Conservation (phyloP, 345 rosid species). For the Salix suchowensis region DNA sequence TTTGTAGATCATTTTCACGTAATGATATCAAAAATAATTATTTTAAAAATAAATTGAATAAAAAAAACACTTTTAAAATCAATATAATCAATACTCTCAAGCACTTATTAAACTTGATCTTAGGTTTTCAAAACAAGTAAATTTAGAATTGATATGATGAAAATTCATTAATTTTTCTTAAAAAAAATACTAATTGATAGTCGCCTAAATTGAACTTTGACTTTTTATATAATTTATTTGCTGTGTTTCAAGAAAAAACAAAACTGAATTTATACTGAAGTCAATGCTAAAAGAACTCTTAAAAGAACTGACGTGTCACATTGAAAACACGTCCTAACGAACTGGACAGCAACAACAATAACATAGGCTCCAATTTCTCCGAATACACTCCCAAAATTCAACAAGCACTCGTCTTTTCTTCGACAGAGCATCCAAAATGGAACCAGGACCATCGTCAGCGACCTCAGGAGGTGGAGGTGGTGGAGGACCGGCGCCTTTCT, state of each 20-base stretch:
- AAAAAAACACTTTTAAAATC: too few relatives aligned
- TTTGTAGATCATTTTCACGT: too few relatives aligned
- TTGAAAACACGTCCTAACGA: not conserved
- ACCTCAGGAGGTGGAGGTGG: not conserved
- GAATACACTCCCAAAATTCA: not conserved
- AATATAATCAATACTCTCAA: too few relatives aligned
- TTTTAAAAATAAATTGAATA: too few relatives aligned
- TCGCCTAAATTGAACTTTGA: too few relatives aligned
- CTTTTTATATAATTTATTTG: too few relatives aligned
- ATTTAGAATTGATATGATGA: too few relatives aligned
- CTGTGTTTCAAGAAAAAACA: not conserved
- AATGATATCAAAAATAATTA: too few relatives aligned
- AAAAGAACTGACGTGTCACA: not conserved
- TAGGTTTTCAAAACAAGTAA: too few relatives aligned
- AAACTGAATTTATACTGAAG: not conserved
- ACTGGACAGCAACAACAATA: not conserved
- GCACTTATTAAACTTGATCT: too few relatives aligned
- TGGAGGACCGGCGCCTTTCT: conserved; percentile 79
- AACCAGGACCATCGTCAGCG: conserved; percentile 6
- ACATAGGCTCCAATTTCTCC: not conserved
- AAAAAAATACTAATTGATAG: too few relatives aligned
- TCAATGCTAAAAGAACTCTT: not conserved
- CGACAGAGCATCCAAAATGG: conserved; percentile 6
- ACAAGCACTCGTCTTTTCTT: not conserved
- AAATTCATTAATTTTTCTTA: too few relatives aligned